Conservation (phyloP, 208 protist species). For the Novymonas esmeraldas region DNA sequence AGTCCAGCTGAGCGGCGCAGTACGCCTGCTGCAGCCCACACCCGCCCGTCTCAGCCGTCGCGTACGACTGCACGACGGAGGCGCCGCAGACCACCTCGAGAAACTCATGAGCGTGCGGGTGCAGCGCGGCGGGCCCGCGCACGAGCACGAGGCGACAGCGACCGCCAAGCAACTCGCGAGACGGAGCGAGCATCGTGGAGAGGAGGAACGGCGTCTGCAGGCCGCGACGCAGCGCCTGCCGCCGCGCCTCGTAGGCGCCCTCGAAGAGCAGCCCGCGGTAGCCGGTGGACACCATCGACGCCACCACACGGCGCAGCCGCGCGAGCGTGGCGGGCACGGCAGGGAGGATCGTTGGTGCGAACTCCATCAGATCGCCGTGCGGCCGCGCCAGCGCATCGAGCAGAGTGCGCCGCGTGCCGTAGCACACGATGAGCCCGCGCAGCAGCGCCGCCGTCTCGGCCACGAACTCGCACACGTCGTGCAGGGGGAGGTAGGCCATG, state of each 20-base stretch:
- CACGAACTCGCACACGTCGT: slow-evolving; percentile 78
- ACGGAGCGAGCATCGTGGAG: slow-evolving; percentile 74
- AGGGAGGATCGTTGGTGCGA: slow-evolving; percentile 62
- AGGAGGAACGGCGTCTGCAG: slow-evolving; percentile 81
- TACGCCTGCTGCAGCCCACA: slow-evolving; percentile 42
- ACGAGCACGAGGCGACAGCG: slow-evolving; percentile 53
- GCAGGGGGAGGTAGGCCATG: slow-evolving; percentile 82
- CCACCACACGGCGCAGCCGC: slow-evolving; percentile 45
- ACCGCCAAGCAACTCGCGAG: slow-evolving; percentile 75
- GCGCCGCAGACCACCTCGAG: slow-evolving; percentile 67
- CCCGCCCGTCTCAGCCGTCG: slow-evolving; percentile 48
- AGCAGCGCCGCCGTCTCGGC: slow-evolving; percentile 51
- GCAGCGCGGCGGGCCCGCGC: slow-evolving; percentile 39
- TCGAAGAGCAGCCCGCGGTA: slow-evolving; percentile 68
- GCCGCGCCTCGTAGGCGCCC: slow-evolving; percentile 52
- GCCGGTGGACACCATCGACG: slow-evolving; percentile 46
- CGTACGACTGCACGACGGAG: slow-evolving; percentile 62
- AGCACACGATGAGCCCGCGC: slow-evolving; percentile 54
- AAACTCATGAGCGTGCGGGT: slow-evolving; percentile 64
- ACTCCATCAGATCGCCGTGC: slow-evolving; percentile 77
- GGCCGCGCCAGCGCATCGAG: slow-evolving; percentile 43
- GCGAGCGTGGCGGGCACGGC: slow-evolving; percentile 73
- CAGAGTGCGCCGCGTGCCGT: slow-evolving; percentile 65
- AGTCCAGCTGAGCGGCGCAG: slow-evolving; percentile 31
- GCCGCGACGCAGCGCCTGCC: slow-evolving; percentile 52